Evolutionary conservation across 2,329 filamentous ascomycete genomes (phyloP).

Genomic region (Beauveria asiatica): DNA sequence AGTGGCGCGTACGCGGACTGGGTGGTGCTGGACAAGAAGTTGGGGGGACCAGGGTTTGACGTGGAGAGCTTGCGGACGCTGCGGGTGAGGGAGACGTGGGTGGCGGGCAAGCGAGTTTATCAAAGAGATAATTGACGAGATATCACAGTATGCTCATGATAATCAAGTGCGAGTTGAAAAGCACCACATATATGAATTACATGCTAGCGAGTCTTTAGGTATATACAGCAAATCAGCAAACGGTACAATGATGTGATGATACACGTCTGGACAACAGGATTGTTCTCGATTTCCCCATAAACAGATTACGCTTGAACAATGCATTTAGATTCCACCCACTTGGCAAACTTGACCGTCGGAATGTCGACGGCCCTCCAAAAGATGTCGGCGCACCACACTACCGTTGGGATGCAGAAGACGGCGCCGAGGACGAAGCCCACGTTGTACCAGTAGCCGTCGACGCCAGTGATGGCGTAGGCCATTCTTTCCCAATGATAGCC

Average conservation of each 20-base stretch:
- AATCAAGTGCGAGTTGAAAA: background rate
- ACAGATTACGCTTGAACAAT: conserved; percentile 21
- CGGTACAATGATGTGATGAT: conserved; percentile 7
- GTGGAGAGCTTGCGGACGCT: conserved; percentile 45
- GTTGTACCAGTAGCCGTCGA: conserved; percentile 36
- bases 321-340: conserved; percentile 43
- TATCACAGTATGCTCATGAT: background rate
- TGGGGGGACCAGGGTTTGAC: conserved; percentile 34
- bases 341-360: conserved; percentile 47
- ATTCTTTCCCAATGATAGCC: conserved; percentile 44
- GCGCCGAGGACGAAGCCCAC: conserved; percentile 38
- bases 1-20: conserved; percentile 59
- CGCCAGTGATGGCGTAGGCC: conserved; percentile 39
- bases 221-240: conserved; percentile 14
- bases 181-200: background rate
- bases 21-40: conserved; percentile 55
- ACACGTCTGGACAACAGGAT: background rate
- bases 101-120: conserved; percentile 48
- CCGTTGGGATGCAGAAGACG: conserved; percentile 38
- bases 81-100: conserved; percentile 59
- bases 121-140: background rate
- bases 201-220: background rate
- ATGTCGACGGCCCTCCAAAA: conserved; percentile 49
- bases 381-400: conserved; percentile 47
- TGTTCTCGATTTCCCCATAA: background rate